phyloP scores from a whole-genome alignment of 352 stramenopile species.

The Globisporangium cystogenes region DNA sequence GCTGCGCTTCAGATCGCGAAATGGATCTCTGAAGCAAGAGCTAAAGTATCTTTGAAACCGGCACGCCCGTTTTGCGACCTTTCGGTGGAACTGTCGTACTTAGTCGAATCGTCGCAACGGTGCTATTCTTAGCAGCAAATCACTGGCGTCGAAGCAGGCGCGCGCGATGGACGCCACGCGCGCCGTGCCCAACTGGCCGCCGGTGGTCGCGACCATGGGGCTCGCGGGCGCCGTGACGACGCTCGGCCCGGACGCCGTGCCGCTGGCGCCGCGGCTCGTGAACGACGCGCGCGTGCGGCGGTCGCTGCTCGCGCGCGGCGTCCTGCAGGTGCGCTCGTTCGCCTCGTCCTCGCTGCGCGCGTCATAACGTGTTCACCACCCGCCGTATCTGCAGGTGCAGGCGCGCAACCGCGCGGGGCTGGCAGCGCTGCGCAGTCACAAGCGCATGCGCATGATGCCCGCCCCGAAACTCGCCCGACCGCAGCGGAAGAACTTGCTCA shows the following conservation, averaged over 20 bases:
- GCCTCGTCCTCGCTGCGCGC: too few relatives aligned
- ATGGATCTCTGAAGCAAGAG: too few relatives aligned
- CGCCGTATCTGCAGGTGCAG: constrained; percentile 38
- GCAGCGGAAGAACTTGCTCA: neutral
- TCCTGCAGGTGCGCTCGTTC: constrained; percentile 25
- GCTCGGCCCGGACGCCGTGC: constrained; percentile 38
- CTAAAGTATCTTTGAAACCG: too few relatives aligned
- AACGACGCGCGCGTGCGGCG: constrained; percentile 43
- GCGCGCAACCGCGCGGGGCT: constrained; percentile 55
- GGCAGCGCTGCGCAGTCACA: constrained; percentile 41
- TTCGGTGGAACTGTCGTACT: neutral
- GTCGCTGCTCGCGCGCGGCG: constrained; percentile 41
- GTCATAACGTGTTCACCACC: too few relatives aligned
- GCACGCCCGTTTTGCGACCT: neutral
- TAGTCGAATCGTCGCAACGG: too few relatives aligned
- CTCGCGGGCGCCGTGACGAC: constrained; percentile 43
- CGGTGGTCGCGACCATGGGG: constrained; percentile 39
- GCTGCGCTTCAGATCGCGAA: neutral
- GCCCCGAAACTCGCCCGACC: neutral
- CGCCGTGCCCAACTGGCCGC: constrained; percentile 49
- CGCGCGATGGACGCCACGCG: constrained; percentile 51
- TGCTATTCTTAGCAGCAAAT: too few relatives aligned
- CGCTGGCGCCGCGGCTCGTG: constrained; percentile 35
- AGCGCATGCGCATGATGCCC: constrained; percentile 24
- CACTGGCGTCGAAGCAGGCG: too few relatives aligned